Conservation (phyloP, 768 basidiomycete species). For the Trametes meyenii region DNA sequence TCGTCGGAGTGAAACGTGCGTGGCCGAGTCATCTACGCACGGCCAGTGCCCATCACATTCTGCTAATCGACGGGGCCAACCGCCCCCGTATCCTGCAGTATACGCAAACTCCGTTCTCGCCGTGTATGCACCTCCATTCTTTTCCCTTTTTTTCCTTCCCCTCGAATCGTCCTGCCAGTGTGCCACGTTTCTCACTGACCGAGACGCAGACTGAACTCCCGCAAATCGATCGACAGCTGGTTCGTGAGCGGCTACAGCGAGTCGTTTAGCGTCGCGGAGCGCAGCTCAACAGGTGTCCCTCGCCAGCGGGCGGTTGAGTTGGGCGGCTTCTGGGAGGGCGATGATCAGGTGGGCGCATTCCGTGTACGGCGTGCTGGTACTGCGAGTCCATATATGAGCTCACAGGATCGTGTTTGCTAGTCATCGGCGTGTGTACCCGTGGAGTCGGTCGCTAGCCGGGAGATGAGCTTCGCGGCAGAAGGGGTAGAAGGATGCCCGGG, state of each 20-base stretch:
- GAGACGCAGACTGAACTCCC: background rate
- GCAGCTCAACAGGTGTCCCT: no score
- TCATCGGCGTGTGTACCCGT: no score
- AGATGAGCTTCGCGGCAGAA: background rate
- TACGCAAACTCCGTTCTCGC: conserved; percentile 1
- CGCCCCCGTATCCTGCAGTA: background rate
- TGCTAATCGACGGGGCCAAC: background rate
- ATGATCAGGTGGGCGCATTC: background rate
- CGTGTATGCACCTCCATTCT: background rate
- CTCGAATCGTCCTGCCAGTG: background rate
- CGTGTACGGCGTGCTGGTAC: no score
- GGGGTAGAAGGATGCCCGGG: no score
- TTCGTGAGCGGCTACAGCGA: background rate
- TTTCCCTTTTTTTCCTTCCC: background rate
- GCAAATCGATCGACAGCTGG: background rate
- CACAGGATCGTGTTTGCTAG: no score
- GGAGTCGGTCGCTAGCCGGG: background rate
- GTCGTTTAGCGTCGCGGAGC: background rate
- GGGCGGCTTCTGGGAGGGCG: no score
- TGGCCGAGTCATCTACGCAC: background rate
- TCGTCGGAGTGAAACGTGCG: conserved; percentile 5
- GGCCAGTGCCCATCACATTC: background rate
- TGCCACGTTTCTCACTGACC: no score
- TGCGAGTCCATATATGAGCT: no score
- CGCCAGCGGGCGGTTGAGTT: background rate